These are phyloP conservation scores for Meira nashicola DNA, from an alignment of 1,284 basidiomycete genomes.

Conservation along the genomic window DNA sequence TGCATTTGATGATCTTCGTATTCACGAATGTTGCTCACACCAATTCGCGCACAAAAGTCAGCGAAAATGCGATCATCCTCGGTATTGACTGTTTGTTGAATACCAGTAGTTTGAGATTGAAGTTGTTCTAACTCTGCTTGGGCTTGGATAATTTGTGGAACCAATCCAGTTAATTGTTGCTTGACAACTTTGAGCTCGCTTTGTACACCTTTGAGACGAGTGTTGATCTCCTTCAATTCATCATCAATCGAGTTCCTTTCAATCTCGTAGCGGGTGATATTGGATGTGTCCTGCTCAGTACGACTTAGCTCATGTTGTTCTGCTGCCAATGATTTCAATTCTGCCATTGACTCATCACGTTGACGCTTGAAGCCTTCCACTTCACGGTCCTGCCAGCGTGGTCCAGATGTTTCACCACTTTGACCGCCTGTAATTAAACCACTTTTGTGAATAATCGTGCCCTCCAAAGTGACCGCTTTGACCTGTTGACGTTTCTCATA, in stretches of 20 bases:
- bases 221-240: slow-evolving; percentile 60
- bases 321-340: slow-evolving; percentile 75
- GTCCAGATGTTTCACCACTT: slow-evolving; percentile 57
- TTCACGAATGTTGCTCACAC: slow-evolving; percentile 78
- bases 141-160: background rate
- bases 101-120: slow-evolving; percentile 56
- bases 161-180: slow-evolving; percentile 43
- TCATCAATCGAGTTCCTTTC: slow-evolving; percentile 69
- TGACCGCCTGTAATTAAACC: slow-evolving; percentile 91
- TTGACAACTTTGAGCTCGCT: slow-evolving; percentile 14
- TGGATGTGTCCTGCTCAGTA: slow-evolving; percentile 72
- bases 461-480: slow-evolving; percentile 97
- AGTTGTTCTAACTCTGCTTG: slow-evolving; percentile 2
- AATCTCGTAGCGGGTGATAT: slow-evolving; percentile 74
- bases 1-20: slow-evolving; percentile 90
- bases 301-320: slow-evolving; percentile 73
- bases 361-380: slow-evolving; percentile 70
- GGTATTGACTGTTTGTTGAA: slow-evolving; percentile 17
- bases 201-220: slow-evolving; percentile 23
- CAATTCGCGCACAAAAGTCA: slow-evolving; percentile 74
- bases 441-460: slow-evolving; percentile 94
- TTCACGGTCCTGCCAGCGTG: slow-evolving; percentile 80
- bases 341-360: slow-evolving; percentile 67
- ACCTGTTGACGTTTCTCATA: slow-evolving; percentile 93
- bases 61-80: slow-evolving; percentile 79